These are phyloP conservation scores for Solanum sitiens DNA, from an alignment of 257 asterid genomes.

Conservation along the genomic window DNA sequence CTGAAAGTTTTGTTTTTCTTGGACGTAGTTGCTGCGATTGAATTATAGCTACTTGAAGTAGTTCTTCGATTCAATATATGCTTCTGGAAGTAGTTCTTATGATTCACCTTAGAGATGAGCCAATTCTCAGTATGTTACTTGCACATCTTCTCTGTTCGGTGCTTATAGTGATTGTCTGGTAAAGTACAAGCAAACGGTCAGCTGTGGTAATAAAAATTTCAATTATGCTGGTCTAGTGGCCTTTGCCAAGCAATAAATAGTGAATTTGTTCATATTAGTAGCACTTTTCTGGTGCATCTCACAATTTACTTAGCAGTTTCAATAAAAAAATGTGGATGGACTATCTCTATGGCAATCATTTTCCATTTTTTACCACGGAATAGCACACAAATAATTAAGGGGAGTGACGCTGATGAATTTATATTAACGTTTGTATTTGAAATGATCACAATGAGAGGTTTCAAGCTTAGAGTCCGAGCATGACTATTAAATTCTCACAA, in stretches of 20 bases:
- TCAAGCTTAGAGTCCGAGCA: no score
- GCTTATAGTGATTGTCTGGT: constrained; percentile 41
- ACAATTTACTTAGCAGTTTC: background rate
- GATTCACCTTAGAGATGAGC: constrained; percentile 71
- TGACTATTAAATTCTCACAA: no score
- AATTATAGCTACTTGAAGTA: no score
- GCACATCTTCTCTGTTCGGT: constrained; percentile 46
- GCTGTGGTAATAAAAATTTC: constrained; percentile 32
- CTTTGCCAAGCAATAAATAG: constrained; percentile 66
- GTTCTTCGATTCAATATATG: no score
- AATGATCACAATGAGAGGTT: no score
- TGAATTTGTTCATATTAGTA: background rate
- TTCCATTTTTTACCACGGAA: no score
- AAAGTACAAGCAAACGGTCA: constrained; percentile 27
- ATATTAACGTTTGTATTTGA: no score
- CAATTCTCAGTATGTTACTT: constrained; percentile 59
- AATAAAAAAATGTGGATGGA: background rate
- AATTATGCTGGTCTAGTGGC: constrained; percentile 18
- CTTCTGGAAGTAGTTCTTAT: background rate
- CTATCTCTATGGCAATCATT: no score
- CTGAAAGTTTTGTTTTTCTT: no score
- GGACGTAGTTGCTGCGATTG: no score
- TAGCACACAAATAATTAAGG: no score
- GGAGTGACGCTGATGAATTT: no score
- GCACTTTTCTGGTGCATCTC: background rate